Conservation (phyloP, 768 basidiomycete species). For the Tulasnella sp. region DNA sequence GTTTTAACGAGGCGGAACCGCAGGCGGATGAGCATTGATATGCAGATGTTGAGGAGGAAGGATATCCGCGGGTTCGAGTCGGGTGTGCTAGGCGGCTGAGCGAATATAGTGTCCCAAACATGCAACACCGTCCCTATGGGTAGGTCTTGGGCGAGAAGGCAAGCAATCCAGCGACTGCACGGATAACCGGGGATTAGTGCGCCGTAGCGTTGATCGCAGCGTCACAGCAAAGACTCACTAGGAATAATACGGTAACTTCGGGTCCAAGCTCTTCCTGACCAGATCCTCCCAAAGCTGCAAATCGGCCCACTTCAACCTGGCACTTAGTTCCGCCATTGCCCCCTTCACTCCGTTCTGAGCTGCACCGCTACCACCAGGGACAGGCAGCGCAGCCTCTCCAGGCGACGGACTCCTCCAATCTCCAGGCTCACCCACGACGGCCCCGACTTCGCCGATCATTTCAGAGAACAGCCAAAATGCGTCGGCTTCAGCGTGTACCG, state of each 20-base stretch:
- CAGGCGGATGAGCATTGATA: constrained; percentile 26
- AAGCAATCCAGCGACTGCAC: constrained; percentile 30
- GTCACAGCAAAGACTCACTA: constrained; percentile 16
- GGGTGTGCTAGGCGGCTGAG: constrained; percentile 25
- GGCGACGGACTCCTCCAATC: constrained; percentile 21
- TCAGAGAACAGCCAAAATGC: constrained; percentile 31
- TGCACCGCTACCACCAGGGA: neutral
- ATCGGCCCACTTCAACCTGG: constrained; percentile 32
- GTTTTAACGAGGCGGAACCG: constrained; percentile 20
- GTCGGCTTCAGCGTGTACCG: constrained; percentile 30
- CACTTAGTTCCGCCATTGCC: constrained; percentile 29
- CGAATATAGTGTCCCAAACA: constrained; percentile 28
- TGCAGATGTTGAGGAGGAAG: constrained; percentile 28
- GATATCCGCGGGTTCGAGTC: constrained; percentile 25
- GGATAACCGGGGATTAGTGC: neutral
- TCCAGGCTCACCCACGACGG: constrained; percentile 28
- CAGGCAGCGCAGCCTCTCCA: neutral
- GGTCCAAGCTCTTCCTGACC: constrained; percentile 31
- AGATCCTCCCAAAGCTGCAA: constrained; percentile 30
- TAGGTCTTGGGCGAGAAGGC: constrained; percentile 30
- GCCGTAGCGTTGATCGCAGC: neutral
- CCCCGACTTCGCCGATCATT: constrained; percentile 31
- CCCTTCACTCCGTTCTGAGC: constrained; percentile 28
- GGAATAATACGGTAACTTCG: constrained; percentile 30
- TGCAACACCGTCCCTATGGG: constrained; percentile 24